Conservation (phyloP, 352 stramenopile genomes). For the Globisporangium rhizosaccharum region DNA sequence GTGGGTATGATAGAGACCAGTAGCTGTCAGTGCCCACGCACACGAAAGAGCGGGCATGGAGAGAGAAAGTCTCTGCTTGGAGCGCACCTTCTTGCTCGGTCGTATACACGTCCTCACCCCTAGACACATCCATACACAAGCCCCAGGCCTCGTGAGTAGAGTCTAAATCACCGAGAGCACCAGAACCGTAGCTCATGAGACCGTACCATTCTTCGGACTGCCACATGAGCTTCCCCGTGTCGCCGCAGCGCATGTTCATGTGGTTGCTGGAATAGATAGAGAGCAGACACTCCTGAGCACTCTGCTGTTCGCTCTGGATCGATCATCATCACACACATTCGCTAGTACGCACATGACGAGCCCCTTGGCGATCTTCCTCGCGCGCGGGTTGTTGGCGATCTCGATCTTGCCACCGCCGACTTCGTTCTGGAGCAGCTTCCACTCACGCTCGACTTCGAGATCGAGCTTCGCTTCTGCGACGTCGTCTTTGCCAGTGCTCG, state of each 20-base stretch:
- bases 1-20: background rate
- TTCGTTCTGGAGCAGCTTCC: conserved; percentile 71
- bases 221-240: conserved; percentile 79
- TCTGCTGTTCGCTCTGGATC: too few relatives aligned
- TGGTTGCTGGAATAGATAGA: conserved; percentile 46
- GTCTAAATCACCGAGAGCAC: too few relatives aligned
- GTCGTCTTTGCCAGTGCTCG: conserved; percentile 23
- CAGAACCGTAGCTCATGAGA: background rate
- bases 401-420: conserved; percentile 53
- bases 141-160: background rate
- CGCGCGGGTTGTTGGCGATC: conserved; percentile 58
- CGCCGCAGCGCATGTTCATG: conserved; percentile 86
- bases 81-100: conserved; percentile 67
- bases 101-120: conserved; percentile 60
- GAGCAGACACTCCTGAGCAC: background rate
- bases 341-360: conserved; percentile 48
- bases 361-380: conserved; percentile 63
- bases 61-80: background rate
- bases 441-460: conserved; percentile 78
- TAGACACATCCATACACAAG: conserved; percentile 11
- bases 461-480: conserved; percentile 69
- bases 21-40: background rate
- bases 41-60: background rate
- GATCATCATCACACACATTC: background rate
- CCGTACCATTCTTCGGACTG: conserved; percentile 72